Conservation (phyloP, 768 basidiomycete genomes). For the Cantharellus cinnabarinus region DNA sequence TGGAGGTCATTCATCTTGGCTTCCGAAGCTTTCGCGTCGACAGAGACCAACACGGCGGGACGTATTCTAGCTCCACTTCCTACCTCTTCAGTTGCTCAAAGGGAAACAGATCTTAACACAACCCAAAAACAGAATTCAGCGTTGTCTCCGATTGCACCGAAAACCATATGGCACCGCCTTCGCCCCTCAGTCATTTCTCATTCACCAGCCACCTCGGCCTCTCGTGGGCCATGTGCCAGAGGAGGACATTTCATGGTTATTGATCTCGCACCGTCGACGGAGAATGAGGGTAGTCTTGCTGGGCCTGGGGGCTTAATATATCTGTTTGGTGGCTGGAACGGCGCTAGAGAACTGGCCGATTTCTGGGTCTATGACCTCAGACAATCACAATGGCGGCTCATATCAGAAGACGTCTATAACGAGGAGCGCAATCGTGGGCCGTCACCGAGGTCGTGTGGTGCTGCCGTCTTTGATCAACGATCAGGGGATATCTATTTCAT, state of each 20-base stretch:
- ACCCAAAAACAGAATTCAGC: neutral
- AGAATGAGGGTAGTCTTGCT: too few relatives aligned
- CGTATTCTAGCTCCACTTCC: constrained; percentile 41
- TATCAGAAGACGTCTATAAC: constrained; percentile 31
- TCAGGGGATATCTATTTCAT: constrained; percentile 52
- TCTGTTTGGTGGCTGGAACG: constrained; percentile 65
- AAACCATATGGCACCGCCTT: constrained; percentile 39
- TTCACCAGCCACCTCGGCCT: constrained; percentile 31
- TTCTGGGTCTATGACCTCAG: constrained; percentile 54
- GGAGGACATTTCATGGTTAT: constrained; percentile 74
- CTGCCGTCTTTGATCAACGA: constrained; percentile 59
- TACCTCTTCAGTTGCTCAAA: neutral
- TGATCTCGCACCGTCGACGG: constrained; percentile 18
- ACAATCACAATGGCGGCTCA: constrained; percentile 37
- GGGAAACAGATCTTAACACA: neutral
- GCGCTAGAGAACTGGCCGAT: constrained; percentile 49
- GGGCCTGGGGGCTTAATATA: constrained; percentile 36
- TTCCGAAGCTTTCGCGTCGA: constrained; percentile 6
- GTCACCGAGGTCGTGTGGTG: constrained; percentile 53
- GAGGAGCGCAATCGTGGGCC: constrained; percentile 37
- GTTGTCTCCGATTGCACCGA: constrained; percentile 30
- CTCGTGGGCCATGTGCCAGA: constrained; percentile 47
- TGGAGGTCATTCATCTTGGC: constrained; percentile 20
- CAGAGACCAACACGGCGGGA: constrained; percentile 20
- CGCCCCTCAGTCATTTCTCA: neutral